Evolutionary conservation across 2,329 filamentous ascomycete species (phyloP), one percentile per base, ranked within the genome.

Genomic region (Cercospora sp.): DNA sequence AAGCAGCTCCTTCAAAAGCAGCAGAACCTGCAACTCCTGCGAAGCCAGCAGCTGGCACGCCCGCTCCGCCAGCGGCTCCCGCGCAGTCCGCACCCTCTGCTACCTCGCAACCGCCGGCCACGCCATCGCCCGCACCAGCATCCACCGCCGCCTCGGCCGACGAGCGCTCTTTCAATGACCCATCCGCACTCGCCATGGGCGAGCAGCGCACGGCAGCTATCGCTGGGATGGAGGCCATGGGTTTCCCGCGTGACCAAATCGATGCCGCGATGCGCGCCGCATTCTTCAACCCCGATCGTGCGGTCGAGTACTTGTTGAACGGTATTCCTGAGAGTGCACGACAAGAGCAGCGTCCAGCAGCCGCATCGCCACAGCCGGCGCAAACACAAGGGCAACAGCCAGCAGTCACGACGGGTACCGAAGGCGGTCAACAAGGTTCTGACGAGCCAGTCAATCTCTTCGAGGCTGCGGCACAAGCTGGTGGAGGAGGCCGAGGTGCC

Each of bases 211-310:
- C 91, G 70, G 89, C 90, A 73, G 93, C 93, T 42, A 90, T 98
- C 76, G 87, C 90, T 60, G 93, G 94, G 78, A 97, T 99, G 93
- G 94, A 97, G 82, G 91, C 90, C 72, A 99, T 99, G 95, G 95
- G 95, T 8, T 99, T 99, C 74, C 88, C 92, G 76, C 87, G 94
- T 77, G 84, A 88, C 63, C 91, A 96, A 77, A 97, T 97, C 73
- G 93, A 97, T 75, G 88, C 91, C 59, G 95, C 95, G 62, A 95
- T 99, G 90, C 91, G 94, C 77, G 95, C 95, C 71, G 95, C 95
- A 13, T 99, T 92, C 81, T 96, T 91, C 86, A 99, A 99, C 83
- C 93, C 94, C 13, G 94, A 98, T 80, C 93, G 95, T 75, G 95
- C 95, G 64, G 94, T 99, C 66, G 95, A 99, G 80, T 99, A 99